Base-by-base conservation (phyloP, 306 rosid species). In the Mucuna pruriens region DNA sequence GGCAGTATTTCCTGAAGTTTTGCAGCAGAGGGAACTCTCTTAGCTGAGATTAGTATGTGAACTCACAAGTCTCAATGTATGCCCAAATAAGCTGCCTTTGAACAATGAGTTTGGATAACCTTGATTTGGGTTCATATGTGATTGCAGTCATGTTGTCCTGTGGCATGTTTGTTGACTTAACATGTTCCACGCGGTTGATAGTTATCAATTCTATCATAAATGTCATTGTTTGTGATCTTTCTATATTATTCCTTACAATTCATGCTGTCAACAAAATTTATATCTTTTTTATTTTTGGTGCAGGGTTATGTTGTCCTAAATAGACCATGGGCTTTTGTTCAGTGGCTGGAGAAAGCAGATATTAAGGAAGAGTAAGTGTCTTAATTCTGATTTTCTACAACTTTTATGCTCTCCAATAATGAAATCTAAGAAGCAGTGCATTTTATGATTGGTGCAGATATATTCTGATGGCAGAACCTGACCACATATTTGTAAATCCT, bases 241-340 rank as follows among this genome's bases (percentile, higher is more conserved):
- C 64, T 55, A 58, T 36, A 15, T 75, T 75, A 4, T 58, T 25
- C 54, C 29, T 62, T 20, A 7, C 52, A 16, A 31, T 65, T 25
- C 26, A 23, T 25, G 26, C 63, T 38, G 22, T 74, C 57, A 74
- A 69, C 29, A 74, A 54, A 36, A 64, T 23, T 66, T 23, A 34
- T 62, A 61, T 44, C 68, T 16, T 34, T 34, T 77, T 54, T 36
- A 60, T 80, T 81, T 74, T 58, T 70, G 67, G 51, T 45, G 69
- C 89, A 94, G 98, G 98, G 97, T 75, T 94, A 94, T 82, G 66
- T 94, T 70, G 98, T 92, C 79, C 91, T 94, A 75, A 91, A 94
- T 81, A 91, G 97, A 86, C 98, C 98, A 10, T 94, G 98, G 98
- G 98, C 98, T 71, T 94, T 94, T 86, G 94, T 94, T 81, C 98